Percentiles rank a stretch among this genome's conserved stretches.
Conservation (phyloP, 1,284 basidiomycete genomes). For the Cryptococcus floricola region DNA sequence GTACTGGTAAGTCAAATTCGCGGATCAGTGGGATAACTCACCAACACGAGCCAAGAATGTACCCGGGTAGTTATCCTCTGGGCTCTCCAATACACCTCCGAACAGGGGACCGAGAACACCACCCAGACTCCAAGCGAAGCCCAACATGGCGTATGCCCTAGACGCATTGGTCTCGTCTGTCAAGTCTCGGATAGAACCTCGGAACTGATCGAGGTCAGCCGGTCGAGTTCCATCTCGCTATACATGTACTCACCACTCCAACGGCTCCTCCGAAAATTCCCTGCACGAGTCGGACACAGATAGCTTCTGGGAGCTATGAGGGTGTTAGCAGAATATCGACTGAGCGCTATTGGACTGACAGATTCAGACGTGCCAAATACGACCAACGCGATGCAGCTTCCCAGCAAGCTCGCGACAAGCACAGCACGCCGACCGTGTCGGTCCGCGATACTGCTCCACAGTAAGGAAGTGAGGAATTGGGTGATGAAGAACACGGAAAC, state of each 20-base stretch:
- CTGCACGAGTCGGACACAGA: conserved; percentile 83
- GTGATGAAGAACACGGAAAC: conserved; percentile 54
- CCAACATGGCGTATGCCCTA: conserved; percentile 87
- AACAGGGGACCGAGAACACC: conserved; percentile 64
- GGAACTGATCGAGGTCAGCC: conserved; percentile 38
- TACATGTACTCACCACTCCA: conserved; percentile 65
- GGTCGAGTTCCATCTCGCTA: not conserved
- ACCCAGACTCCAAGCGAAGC: conserved; percentile 94
- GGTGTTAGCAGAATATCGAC: not conserved
- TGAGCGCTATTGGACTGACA: conserved; percentile 21
- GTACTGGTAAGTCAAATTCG: not conserved
- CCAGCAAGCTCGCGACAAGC: conserved; percentile 75
- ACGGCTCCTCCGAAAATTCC: conserved; percentile 94
- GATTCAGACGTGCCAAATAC: conserved; percentile 82
- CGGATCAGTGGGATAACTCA: conserved; percentile 5
- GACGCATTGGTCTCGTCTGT: conserved; percentile 80
- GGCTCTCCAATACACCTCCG: conserved; percentile 80
- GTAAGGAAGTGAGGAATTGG: conserved; percentile 81
- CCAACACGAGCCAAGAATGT: conserved; percentile 59
- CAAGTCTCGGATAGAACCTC: conserved; percentile 80
- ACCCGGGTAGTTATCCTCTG: conserved; percentile 76
- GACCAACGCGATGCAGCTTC: conserved; percentile 53
- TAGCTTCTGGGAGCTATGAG: conserved; percentile 65
- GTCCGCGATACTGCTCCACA: conserved; percentile 90
- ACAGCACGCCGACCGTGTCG: conserved; percentile 84